phyloP scores from a whole-genome alignment of 345 rosid genomes.

The Rhizophora mangle region DNA sequence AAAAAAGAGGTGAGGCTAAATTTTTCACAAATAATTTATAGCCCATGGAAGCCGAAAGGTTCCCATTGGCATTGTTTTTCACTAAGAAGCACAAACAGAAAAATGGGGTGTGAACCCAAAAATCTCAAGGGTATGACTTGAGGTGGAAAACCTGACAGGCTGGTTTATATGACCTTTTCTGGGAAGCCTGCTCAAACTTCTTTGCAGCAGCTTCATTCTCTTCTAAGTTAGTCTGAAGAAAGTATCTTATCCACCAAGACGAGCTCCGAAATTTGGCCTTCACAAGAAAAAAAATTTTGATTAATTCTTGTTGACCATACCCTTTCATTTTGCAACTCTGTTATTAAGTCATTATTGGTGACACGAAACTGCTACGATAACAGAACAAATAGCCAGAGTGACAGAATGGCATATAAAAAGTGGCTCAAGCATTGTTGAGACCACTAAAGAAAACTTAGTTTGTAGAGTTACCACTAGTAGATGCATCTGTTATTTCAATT shows the following conservation, averaged over 20 bases:
- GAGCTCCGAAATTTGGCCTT: slow-evolving; percentile 89
- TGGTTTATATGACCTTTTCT: slow-evolving; percentile 60
- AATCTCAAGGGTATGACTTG: slow-evolving; percentile 48
- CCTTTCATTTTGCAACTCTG: neutral
- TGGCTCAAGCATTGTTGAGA: no score
- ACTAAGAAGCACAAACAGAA: neutral
- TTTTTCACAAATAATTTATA: neutral
- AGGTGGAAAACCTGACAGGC: slow-evolving; percentile 92
- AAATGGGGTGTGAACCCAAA: neutral
- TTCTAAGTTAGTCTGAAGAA: slow-evolving; percentile 55
- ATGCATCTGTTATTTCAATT: no score
- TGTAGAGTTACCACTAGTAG: no score
- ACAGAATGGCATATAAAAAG: neutral
- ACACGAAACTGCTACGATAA: neutral
- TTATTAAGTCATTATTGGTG: neutral
- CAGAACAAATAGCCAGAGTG: neutral
- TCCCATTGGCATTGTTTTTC: neutral
- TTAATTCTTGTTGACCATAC: neutral
- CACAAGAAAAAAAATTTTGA: neutral
- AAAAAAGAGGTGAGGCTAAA: neutral
- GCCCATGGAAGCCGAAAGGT: neutral
- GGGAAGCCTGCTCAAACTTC: slow-evolving; percentile 74
- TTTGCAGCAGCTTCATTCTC: slow-evolving; percentile 63
- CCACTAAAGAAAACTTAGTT: no score
- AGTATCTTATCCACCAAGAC: slow-evolving; percentile 85